phyloP scores from a whole-genome alignment of 75 land plant species.

The Pinus tabuliformis region DNA sequence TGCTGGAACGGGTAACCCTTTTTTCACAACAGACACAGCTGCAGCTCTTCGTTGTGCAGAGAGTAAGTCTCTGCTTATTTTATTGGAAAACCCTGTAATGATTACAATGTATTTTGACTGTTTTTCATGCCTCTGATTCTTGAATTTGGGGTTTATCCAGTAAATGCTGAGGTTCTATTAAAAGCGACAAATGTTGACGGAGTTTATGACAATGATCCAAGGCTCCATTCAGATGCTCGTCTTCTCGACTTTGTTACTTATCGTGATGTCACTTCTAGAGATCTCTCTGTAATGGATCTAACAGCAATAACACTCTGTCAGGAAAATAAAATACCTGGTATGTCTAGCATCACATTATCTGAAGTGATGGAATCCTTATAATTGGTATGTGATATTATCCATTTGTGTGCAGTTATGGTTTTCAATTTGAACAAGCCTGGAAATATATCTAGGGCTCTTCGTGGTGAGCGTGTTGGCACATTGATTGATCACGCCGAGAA shows the following conservation, averaged over 20 bases:
- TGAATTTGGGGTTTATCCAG: conserved; percentile 38
- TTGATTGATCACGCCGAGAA: conserved; percentile 42
- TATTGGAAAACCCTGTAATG: neutral
- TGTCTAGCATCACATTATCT: neutral
- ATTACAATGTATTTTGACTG: neutral
- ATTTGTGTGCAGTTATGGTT: conserved; percentile 76
- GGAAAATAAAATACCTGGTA: conserved; percentile 95
- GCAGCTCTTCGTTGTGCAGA: conserved; percentile 98
- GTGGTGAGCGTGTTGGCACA: conserved; percentile 85
- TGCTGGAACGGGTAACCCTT: conserved; percentile 98
- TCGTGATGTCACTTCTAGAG: conserved; percentile 76
- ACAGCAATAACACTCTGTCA: conserved; percentile 96
- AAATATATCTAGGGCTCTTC: conserved; percentile 79
- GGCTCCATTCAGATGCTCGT: conserved; percentile 58
- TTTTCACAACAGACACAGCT: conserved; percentile 98
- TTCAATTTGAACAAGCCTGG: conserved; percentile 84
- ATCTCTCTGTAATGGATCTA: conserved; percentile 94
- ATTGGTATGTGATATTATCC: conserved; percentile 3
- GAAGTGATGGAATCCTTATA: neutral
- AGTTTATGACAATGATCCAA: conserved; percentile 88
- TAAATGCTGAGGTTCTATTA: conserved; percentile 92
- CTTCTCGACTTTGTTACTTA: conserved; percentile 75
- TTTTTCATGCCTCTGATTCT: neutral
- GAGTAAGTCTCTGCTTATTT: conserved; percentile 47
- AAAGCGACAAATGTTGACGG: conserved; percentile 99